Base-by-base conservation (phyloP, 2,329 filamentous ascomycete genomes). In the Fusarium armeniacum region DNA sequence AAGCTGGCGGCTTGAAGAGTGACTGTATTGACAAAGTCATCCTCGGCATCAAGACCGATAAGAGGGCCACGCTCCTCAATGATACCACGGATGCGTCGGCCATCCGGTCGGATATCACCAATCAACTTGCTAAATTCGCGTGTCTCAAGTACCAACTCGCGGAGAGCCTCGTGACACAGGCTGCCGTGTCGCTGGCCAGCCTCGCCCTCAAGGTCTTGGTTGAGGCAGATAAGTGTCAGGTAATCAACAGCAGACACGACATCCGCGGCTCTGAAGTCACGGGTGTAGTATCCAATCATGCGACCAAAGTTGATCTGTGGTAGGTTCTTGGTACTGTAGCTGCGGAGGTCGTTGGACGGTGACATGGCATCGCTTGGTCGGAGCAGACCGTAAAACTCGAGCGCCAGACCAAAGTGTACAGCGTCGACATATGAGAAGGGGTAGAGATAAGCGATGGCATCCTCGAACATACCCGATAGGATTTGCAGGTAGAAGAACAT, bases 401-500 rank as follows among this genome's bases (percentile, higher is more conserved):
- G 86, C 1, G 91, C 93, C 75, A 98, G 91, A 24, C 93, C 93
- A 76, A 98, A 97, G 83, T 99, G 97, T 50, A 97, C 93, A 26
- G 95, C 94, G 70, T 97, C 94, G 46, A 97, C 89, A 75, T 97
- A 97, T 52, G 93, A 93, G 82, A 97, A 96, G 47, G 90, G 88
- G 77, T 98, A 98, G 20, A 99, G 87, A 79, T 97, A 98, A 33
- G 92, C 91, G 55, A 99, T 86, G 18, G 95, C 96, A 75, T 96
- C 91, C 81, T 99, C 96, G 73, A 97, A 99, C 87, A 98, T 91
- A 70, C 96, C 96, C 32, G 92, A 90, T 52, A 98, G 84, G 43
- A 97, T 88, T 78, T 97, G 94, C 70, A 99, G 87, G 80, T 97
- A 94, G 83, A 99, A 98, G 82, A 91, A 97, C 76, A 95, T 94